Percentiles rank a stretch among this genome's conserved stretches.
These are phyloP conservation scores for Rhododendron henanense DNA, from an alignment of 148 eudicot genomes.

Conservation along the genomic window DNA sequence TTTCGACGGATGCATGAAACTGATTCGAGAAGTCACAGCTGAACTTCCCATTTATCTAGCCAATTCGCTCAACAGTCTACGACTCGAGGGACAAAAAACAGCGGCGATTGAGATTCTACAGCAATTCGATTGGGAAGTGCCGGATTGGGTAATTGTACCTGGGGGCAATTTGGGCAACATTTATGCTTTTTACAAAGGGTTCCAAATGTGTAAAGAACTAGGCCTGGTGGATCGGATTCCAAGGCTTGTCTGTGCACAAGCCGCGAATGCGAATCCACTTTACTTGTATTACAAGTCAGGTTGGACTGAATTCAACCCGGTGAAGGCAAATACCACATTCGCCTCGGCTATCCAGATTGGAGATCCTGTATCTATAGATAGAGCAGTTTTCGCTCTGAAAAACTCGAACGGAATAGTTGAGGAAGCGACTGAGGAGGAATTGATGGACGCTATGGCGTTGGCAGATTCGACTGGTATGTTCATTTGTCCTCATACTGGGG, in stretches of 20 bases:
- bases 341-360: conserved; percentile 97
- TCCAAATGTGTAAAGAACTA: conserved; percentile 76
- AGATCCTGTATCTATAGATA: conserved; percentile 83
- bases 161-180: conserved; percentile 93
- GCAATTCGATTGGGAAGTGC: conserved; percentile 97
- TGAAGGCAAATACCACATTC: conserved; percentile 73
- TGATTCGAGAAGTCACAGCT: conserved; percentile 77
- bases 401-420: conserved; percentile 80
- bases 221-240: conserved; percentile 84
- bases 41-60: conserved; percentile 85
- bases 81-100: conserved; percentile 78
- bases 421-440: conserved; percentile 92
- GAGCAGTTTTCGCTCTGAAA: conserved; percentile 75
- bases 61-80: conserved; percentile 69
- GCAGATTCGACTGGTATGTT: conserved; percentile 98
- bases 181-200: conserved; percentile 89
- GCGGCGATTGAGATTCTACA: conserved; percentile 84
- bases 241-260: conserved; percentile 87
- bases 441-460: conserved; percentile 95
- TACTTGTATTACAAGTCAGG: conserved; percentile 66
- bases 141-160: conserved; percentile 95
- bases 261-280: conserved; percentile 87
- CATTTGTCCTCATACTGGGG: conserved; percentile 93
- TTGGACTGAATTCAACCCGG: conserved; percentile 72
- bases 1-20: conserved; percentile 83